Evolutionary conservation across 768 basidiomycete species (phyloP).

Genomic region (Naganishia vishniacii): DNA sequence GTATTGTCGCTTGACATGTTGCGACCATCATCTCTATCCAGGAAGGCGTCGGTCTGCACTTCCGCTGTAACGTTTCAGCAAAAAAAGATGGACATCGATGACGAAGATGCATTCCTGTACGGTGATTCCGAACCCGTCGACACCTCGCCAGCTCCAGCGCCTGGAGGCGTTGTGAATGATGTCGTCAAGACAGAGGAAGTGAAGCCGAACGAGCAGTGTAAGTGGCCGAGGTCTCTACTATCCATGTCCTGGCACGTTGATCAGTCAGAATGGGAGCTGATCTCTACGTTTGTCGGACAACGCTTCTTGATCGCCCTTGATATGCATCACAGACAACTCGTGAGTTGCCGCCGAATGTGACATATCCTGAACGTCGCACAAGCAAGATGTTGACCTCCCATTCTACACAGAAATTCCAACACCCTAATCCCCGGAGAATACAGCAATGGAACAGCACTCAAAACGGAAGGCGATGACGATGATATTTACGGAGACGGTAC

Average conservation of each 20-base stretch:
- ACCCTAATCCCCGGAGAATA: constrained; percentile 5
- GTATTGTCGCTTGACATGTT: no score
- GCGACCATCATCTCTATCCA: no score
- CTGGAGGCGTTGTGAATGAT: constrained; percentile 8
- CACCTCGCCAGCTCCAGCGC: neutral
- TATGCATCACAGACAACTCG: constrained; percentile 2
- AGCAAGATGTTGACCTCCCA: neutral
- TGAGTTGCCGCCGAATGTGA: neutral
- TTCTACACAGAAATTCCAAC: neutral
- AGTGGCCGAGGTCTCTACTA: neutral
- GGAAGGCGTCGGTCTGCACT: no score
- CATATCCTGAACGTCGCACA: neutral
- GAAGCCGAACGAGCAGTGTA: constrained; percentile 7
- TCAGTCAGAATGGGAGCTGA: neutral
- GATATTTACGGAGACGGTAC: constrained; percentile 21
- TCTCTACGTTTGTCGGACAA: neutral
- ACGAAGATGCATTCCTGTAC: constrained; percentile 76
- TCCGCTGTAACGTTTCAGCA: no score
- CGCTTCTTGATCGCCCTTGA: neutral
- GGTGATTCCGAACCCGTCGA: constrained; percentile 52
- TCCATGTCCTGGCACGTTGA: neutral
- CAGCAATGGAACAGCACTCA: neutral
- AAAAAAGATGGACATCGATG: constrained; percentile 52
- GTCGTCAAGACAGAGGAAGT: constrained; percentile 20
- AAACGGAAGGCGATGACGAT: constrained; percentile 4